Evolutionary conservation across 2,329 filamentous ascomycete genomes (phyloP).

Genomic region (Thielaviopsis cerberus): DNA sequence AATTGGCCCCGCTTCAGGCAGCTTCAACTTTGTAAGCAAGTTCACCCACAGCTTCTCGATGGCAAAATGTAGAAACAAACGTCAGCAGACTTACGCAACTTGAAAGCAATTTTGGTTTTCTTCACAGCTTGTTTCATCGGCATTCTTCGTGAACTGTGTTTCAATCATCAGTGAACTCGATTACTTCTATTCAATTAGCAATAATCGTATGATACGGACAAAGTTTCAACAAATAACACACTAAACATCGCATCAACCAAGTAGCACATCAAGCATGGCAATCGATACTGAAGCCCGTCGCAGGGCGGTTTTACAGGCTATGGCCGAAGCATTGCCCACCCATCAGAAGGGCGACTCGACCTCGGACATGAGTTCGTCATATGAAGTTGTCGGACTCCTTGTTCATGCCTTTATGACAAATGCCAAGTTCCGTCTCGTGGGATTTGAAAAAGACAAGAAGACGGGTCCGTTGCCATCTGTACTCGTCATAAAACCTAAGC

Average conservation of each 20-base stretch:
- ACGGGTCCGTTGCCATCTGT: constrained; percentile 31
- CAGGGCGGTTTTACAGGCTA: constrained; percentile 31
- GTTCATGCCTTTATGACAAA: constrained; percentile 67
- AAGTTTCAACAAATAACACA: background rate
- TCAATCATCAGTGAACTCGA: background rate
- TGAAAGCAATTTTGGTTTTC: background rate
- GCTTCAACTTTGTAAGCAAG: background rate
- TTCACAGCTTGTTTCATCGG: background rate
- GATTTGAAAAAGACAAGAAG: constrained; percentile 66
- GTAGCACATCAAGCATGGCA: background rate
- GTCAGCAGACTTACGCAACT: background rate
- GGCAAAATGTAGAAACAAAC: no score
- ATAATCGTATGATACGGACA: background rate
- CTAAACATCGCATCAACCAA: background rate
- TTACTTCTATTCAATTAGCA: background rate
- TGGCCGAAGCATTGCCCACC: constrained; percentile 41
- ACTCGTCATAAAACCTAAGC: background rate
- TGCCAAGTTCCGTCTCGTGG: constrained; percentile 62
- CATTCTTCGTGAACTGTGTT: background rate
- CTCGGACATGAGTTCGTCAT: constrained; percentile 50
- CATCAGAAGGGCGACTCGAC: constrained; percentile 32
- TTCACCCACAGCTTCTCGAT: background rate
- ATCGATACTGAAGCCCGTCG: constrained; percentile 23
- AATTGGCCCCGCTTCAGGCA: background rate
- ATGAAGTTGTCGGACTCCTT: constrained; percentile 70